Evolutionary conservation across 257 asterid genomes (phyloP).

Genomic region (Rauvolfia tetraphylla): DNA sequence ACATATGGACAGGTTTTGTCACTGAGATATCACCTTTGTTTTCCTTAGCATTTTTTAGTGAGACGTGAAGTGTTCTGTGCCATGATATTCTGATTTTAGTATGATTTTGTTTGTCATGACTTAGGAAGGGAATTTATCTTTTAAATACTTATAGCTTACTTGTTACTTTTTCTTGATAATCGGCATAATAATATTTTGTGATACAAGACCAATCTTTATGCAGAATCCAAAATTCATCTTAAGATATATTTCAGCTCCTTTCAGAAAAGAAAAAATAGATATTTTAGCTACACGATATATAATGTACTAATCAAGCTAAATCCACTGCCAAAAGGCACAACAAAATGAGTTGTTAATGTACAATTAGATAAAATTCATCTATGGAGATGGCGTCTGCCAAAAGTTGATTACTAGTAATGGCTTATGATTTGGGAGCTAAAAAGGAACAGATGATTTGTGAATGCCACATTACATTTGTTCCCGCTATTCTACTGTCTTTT

Average conservation of each 20-base stretch:
- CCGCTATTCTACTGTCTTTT: not conserved
- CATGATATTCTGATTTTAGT: not conserved
- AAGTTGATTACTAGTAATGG: not conserved
- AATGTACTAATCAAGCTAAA: not conserved
- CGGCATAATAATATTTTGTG: not conserved
- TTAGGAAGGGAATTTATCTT: not conserved
- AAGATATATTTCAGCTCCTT: too few relatives aligned
- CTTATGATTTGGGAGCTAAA: not conserved
- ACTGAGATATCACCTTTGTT: constrained; percentile 1
- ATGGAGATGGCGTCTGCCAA: not conserved
- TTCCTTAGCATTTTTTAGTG: not conserved
- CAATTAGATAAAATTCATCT: not conserved
- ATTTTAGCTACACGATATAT: not conserved
- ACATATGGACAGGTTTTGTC: constrained; percentile 77
- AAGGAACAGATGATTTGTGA: not conserved
- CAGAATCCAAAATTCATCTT: not conserved
- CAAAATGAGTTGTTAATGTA: not conserved
- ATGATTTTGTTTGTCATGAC: not conserved
- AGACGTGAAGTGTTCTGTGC: not conserved
- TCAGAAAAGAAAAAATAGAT: not conserved
- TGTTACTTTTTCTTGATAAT: not conserved
- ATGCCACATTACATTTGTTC: not conserved
- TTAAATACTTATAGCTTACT: not conserved
- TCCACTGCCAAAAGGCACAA: not conserved
- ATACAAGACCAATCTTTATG: not conserved